These are phyloP conservation scores for Phytopythium montanum DNA, from an alignment of 352 stramenopile species.

Conservation along the genomic window DNA sequence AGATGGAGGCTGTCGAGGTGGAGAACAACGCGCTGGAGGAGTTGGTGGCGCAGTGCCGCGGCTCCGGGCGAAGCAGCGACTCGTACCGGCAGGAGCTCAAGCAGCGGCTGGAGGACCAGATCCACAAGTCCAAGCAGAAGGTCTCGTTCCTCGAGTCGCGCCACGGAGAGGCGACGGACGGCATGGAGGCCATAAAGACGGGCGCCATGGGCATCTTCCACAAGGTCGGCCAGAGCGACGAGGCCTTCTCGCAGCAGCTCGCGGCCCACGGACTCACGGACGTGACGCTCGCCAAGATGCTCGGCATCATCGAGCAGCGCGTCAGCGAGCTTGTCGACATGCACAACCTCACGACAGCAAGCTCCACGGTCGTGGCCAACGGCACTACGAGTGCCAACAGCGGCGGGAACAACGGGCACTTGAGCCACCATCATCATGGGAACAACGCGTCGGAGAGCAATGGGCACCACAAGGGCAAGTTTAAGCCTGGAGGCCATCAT, in stretches of 20 bases:
- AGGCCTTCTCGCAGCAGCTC: constrained; percentile 69
- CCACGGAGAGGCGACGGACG: constrained; percentile 55
- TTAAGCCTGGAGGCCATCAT: constrained; percentile 22
- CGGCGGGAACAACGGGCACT: constrained; percentile 1
- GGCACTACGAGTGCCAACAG: neutral
- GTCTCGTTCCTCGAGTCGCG: constrained; percentile 59
- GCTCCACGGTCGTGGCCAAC: constrained; percentile 16
- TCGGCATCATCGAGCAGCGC: constrained; percentile 83
- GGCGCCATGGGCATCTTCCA: constrained; percentile 77
- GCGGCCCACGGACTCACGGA: constrained; percentile 71
- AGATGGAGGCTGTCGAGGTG: constrained; percentile 87
- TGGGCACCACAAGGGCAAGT: constrained; percentile 26
- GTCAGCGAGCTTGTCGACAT: constrained; percentile 85
- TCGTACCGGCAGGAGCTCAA: constrained; percentile 53
- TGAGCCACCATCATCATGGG: constrained; percentile 3
- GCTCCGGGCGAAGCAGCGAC: constrained; percentile 56
- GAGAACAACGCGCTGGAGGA: constrained; percentile 76
- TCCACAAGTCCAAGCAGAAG: constrained; percentile 83
- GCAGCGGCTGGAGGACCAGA: constrained; percentile 74
- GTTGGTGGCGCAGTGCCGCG: constrained; percentile 56
- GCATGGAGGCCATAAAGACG: constrained; percentile 69
- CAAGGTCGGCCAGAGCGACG: constrained; percentile 74
- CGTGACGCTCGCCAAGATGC: constrained; percentile 73
- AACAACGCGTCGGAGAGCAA: neutral
- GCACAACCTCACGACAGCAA: constrained; percentile 77